These are phyloP conservation scores for Acanthamoeba pearcei DNA, from an alignment of 208 protist species.

Conservation along the genomic window DNA sequence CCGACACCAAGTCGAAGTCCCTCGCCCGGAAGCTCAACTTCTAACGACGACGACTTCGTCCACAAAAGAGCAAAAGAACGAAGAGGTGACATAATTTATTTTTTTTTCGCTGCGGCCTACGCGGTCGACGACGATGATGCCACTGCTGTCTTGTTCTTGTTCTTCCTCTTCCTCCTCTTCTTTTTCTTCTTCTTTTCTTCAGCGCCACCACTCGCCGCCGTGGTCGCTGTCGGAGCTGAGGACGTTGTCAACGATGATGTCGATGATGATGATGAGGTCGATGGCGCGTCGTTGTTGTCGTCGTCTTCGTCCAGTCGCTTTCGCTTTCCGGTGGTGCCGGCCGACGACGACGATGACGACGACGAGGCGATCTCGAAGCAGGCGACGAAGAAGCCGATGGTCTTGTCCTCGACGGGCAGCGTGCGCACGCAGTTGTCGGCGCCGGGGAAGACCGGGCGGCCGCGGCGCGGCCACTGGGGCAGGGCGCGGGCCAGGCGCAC, in stretches of 20 bases:
- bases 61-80: too few relatives aligned
- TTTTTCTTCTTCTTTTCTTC: not conserved
- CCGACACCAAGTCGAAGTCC: not conserved
- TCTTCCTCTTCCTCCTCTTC: not conserved
- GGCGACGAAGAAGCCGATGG: slow-evolving; percentile 89
- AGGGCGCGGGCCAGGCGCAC: slow-evolving; percentile 71
- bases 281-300: not conserved
- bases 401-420: slow-evolving; percentile 78
- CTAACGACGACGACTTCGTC: not conserved
- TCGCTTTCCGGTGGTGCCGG: not conserved
- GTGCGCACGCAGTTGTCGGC: slow-evolving; percentile 79
- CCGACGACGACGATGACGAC: too few relatives aligned
- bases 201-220: not conserved
- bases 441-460: slow-evolving; percentile 49
- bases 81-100: too few relatives aligned
- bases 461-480: slow-evolving; percentile 82
- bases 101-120: too few relatives aligned
- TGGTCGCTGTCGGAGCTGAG: too few relatives aligned
- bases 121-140: too few relatives aligned
- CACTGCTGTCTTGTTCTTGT: not conserved
- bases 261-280: not conserved
- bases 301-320: not conserved
- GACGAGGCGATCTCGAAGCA: slow-evolving; percentile 78
- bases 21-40: not conserved
- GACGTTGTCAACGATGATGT: too few relatives aligned